Conservation (phyloP, 352 stramenopile species). For the Phytophthora sojae region DNA sequence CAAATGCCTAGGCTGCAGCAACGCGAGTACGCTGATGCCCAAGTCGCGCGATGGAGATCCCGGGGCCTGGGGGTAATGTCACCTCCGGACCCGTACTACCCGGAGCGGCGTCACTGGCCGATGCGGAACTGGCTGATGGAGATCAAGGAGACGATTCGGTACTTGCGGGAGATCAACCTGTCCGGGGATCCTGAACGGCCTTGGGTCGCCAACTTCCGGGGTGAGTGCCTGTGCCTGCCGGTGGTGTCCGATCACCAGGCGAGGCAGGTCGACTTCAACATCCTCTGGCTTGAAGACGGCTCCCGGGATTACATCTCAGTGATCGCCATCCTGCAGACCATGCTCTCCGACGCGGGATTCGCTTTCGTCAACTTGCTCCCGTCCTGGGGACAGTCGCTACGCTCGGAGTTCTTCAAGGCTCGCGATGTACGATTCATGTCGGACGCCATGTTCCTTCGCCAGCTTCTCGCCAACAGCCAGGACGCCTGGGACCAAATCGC, state of each 20-base stretch:
- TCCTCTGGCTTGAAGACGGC: not conserved
- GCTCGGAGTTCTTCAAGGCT: not conserved
- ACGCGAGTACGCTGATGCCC: not conserved
- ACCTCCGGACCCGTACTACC: constrained; percentile 1
- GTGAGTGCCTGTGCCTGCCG: not conserved
- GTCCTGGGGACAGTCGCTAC: not conserved
- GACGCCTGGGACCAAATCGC: constrained; percentile 6
- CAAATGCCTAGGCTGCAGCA: not conserved
- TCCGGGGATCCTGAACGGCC: not conserved
- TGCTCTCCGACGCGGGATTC: not conserved
- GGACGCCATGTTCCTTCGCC: not conserved
- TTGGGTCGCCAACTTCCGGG: not conserved
- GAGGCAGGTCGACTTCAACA: not conserved
- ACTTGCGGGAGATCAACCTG: not conserved
- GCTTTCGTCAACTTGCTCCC: constrained; percentile 10
- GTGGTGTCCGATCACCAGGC: not conserved
- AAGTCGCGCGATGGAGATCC: not conserved
- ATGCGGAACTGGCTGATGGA: constrained; percentile 3
- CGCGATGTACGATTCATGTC: not conserved
- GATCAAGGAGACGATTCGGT: not conserved
- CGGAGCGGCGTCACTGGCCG: not conserved
- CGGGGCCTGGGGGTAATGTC: not conserved
- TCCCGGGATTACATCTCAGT: not conserved
- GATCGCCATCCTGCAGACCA: constrained; percentile 3
- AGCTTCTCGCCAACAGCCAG: not conserved